Conservation (phyloP, 176 grass and related monocot genomes). For the Zizania latifolia region DNA sequence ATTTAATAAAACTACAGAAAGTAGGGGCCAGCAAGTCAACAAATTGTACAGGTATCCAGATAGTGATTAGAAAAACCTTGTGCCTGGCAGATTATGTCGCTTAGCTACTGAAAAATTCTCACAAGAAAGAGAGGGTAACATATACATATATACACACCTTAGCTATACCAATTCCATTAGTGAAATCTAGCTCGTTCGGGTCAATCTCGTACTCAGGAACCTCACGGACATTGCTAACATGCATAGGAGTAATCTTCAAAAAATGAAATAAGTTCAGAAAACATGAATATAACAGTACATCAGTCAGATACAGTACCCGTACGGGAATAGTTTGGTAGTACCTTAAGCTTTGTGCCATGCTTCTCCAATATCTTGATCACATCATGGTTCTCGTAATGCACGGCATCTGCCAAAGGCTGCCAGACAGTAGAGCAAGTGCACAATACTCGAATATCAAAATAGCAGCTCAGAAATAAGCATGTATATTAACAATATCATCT, state of each 20-base stretch:
- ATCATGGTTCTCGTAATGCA: constrained; percentile 88
- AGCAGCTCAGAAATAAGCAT: constrained; percentile 9
- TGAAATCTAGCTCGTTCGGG: constrained; percentile 71
- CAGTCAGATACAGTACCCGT: constrained; percentile 5
- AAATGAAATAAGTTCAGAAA: constrained; percentile 27
- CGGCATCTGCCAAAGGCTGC: constrained; percentile 96
- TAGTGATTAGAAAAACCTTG: background rate
- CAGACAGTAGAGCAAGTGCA: constrained; percentile 20
- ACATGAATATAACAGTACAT: constrained; percentile 30
- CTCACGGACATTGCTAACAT: constrained; percentile 60
- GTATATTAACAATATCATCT: background rate
- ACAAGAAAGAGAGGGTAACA: background rate
- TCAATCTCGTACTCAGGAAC: constrained; percentile 94
- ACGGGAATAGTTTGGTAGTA: constrained; percentile 18
- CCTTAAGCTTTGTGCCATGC: constrained; percentile 68
- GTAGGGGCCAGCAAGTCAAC: background rate
- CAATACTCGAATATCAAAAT: constrained; percentile 14
- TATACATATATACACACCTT: constrained; percentile 47
- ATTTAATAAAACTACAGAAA: constrained; percentile 11
- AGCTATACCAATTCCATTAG: constrained; percentile 47
- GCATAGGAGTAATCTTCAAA: constrained; percentile 72
- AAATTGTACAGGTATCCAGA: background rate
- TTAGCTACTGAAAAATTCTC: background rate
- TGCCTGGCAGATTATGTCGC: background rate
- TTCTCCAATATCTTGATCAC: constrained; percentile 92